Evolutionary conservation across 2,329 filamentous ascomycete species (phyloP).

Genomic region (Fusarium goolgardi): DNA sequence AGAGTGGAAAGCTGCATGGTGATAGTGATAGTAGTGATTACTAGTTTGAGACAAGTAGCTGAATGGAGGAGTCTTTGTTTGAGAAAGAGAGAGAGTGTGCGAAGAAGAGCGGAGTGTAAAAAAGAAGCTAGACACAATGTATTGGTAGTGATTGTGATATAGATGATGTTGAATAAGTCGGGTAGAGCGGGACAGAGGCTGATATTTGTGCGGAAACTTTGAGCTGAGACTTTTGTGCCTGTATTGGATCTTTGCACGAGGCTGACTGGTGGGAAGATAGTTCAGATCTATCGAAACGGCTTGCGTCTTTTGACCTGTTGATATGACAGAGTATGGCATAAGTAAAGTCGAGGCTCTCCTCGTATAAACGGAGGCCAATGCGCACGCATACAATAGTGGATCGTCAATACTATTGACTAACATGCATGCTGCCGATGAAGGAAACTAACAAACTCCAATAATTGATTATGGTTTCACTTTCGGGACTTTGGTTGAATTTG

Average conservation of each 20-base stretch:
- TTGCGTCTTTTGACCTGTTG: neutral
- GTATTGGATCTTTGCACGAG: neutral
- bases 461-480: neutral
- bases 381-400: neutral
- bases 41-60: constrained; percentile 1
- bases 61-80: neutral
- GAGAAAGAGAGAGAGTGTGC: constrained; percentile 6
- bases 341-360: neutral
- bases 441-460: neutral
- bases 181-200: neutral
- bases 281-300: neutral
- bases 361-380: neutral
- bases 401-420: neutral
- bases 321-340: neutral
- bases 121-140: neutral
- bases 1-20: constrained; percentile 32
- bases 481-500: neutral
- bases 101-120: constrained; percentile 2
- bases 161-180: neutral
- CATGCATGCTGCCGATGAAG: neutral
- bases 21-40: neutral
- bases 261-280: neutral
- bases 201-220: constrained; percentile 1
- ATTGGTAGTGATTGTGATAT: neutral
- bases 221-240: neutral